Evolutionary conservation across 2,329 filamentous ascomycete species (phyloP).

Genomic region (Tolypocladium paradoxum): DNA sequence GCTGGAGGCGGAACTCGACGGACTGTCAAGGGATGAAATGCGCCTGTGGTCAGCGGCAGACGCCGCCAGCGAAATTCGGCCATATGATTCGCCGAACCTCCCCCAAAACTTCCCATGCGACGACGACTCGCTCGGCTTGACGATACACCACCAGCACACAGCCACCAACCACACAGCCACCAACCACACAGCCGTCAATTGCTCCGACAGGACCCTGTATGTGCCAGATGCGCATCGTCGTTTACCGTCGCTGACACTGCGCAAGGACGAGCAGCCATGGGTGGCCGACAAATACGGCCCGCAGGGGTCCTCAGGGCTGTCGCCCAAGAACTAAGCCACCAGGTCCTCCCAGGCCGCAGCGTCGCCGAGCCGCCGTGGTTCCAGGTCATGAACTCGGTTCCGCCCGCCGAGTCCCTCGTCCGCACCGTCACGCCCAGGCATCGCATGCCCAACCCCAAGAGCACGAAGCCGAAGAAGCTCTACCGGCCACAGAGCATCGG

Average conservation of each 20-base stretch:
- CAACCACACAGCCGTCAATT: not conserved
- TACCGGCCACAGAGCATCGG: slow-evolving; percentile 69
- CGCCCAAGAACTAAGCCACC: slow-evolving; percentile 30
- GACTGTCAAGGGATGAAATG: not conserved
- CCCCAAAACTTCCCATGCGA: slow-evolving; percentile 8
- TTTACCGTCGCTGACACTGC: not conserved
- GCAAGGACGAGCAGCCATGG: slow-evolving; percentile 18
- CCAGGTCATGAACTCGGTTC: slow-evolving; percentile 38
- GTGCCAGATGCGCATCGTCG: not conserved
- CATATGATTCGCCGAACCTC: slow-evolving; percentile 11
- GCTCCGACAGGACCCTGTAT: not conserved
- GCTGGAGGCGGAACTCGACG: too few relatives aligned
- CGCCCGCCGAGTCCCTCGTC: slow-evolving; percentile 47
- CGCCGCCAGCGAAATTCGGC: slow-evolving; percentile 4
- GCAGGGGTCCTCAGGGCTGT: slow-evolving; percentile 36
- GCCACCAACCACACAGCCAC: not conserved
- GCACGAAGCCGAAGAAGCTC: slow-evolving; percentile 53
- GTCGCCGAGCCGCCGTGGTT: slow-evolving; percentile 36
- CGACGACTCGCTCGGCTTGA: not conserved
- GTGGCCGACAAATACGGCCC: slow-evolving; percentile 33
- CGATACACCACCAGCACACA: not conserved
- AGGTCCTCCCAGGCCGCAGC: slow-evolving; percentile 22
- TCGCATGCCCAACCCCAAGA: slow-evolving; percentile 27
- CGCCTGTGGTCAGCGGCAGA: not conserved
- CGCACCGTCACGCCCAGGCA: slow-evolving; percentile 41